Percentiles rank a stretch among this genome's conserved stretches.
phyloP scores from a whole-genome alignment of 177 flowering plant genomes.

The Vitis hybrid region DNA sequence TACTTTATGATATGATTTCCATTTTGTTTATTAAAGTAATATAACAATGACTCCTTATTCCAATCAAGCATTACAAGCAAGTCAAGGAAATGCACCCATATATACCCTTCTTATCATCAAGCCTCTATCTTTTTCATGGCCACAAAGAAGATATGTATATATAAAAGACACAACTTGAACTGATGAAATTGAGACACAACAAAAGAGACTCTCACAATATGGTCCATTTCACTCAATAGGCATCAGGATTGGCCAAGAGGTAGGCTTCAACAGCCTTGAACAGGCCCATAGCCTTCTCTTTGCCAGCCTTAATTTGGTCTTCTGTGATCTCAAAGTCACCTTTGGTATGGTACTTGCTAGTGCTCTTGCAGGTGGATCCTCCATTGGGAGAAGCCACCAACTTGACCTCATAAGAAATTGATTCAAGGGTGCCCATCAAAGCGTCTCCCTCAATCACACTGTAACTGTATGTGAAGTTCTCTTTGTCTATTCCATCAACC shows the following conservation, averaged over 20 bases:
- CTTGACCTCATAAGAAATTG: slow-evolving; percentile 24
- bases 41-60: too few species aligned
- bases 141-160: too few species aligned
- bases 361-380: slow-evolving; percentile 30
- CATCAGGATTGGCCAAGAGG: slow-evolving; percentile 22
- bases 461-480: slow-evolving; percentile 9
- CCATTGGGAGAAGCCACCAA: slow-evolving; percentile 17
- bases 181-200: too few species aligned
- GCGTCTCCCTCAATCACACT: slow-evolving; percentile 22
- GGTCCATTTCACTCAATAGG: background rate
- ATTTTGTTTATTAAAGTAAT: too few species aligned
- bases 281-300: slow-evolving; percentile 11
- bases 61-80: too few species aligned
- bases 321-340: slow-evolving; percentile 21
- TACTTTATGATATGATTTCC: too few species aligned
- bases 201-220: too few species aligned
- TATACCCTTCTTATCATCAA: too few species aligned
- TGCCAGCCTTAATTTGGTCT: slow-evolving; percentile 24
- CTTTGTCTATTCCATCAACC: slow-evolving; percentile 13
- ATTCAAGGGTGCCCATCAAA: slow-evolving; percentile 18
- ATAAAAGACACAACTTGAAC: too few species aligned
- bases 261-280: slow-evolving; percentile 23
- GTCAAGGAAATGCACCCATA: too few species aligned
- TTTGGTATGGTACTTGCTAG: slow-evolving; percentile 8
- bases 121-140: too few species aligned